phyloP scores from a whole-genome alignment of 805 yeast species.

The Starmerella stigmatis region DNA sequence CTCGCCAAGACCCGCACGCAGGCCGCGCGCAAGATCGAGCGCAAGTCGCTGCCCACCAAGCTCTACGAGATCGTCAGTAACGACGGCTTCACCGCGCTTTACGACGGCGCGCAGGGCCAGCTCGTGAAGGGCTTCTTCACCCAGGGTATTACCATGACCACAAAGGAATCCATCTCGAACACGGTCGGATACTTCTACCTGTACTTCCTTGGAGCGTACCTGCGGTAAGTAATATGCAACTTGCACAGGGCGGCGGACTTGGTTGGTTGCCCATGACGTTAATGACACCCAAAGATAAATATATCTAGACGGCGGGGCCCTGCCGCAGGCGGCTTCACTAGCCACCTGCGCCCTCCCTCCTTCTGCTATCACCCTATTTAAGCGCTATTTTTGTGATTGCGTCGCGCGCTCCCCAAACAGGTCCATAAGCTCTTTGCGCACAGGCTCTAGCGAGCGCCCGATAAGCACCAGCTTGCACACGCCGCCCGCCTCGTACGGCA shows the following conservation, averaged over 20 bases:
- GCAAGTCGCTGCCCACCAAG: not conserved
- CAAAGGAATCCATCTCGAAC: slow-evolving; percentile 31
- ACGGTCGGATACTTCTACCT: slow-evolving; percentile 16
- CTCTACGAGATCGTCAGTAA: slow-evolving; percentile 43
- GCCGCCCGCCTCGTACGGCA: slow-evolving; percentile 32
- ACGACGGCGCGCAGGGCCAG: slow-evolving; percentile 47
- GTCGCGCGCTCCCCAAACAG: too few relatives aligned
- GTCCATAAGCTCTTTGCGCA: slow-evolving; percentile 11
- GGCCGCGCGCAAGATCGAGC: slow-evolving; percentile 19
- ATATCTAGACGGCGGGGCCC: too few relatives aligned
- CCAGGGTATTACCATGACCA: slow-evolving; percentile 32
- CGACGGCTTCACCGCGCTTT: slow-evolving; percentile 70
- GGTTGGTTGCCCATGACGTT: too few relatives aligned
- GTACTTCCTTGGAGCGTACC: not conserved
- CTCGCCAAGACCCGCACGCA: slow-evolving; percentile 65
- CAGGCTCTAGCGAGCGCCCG: slow-evolving; percentile 47
- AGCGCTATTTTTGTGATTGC: too few relatives aligned
- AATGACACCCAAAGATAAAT: too few relatives aligned
- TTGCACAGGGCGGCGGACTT: too few relatives aligned
- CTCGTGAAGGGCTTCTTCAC: slow-evolving; percentile 29
- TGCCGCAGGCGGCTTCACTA: too few relatives aligned
- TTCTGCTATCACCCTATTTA: too few relatives aligned
- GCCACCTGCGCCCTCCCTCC: too few relatives aligned
- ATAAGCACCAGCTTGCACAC: slow-evolving; percentile 60
- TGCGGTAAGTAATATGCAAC: not conserved